Percentiles rank a stretch among this genome's conserved stretches.
phyloP scores from a whole-genome alignment of 73 alveolate species.

The Tetrahymena thermophila region DNA sequence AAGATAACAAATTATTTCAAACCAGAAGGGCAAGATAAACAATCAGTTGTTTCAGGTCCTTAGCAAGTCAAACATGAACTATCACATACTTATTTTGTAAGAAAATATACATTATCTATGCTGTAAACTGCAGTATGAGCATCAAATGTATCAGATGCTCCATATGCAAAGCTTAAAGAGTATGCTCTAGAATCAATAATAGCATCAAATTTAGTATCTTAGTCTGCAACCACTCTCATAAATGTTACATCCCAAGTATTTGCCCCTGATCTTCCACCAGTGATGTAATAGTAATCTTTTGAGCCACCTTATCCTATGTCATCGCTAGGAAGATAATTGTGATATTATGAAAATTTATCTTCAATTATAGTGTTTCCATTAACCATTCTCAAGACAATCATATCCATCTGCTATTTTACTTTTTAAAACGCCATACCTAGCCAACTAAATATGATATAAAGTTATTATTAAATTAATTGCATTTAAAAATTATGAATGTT shows the following conservation, averaged over 20 bases:
- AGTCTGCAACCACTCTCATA: not conserved
- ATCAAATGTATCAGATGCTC: not conserved
- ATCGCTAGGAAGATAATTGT: not conserved
- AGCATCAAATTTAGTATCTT: not conserved
- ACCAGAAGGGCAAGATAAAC: not conserved
- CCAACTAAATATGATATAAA: not conserved
- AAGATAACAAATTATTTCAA: not conserved
- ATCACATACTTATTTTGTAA: not conserved
- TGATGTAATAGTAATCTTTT: not conserved
- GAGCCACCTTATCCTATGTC: not conserved
- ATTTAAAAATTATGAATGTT: not conserved
- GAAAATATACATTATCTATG: not conserved
- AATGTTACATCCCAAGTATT: not conserved
- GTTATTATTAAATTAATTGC: not conserved
- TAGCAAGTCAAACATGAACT: not conserved
- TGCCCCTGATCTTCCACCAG: not conserved
- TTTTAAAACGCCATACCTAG: not conserved
- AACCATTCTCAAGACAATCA: not conserved
- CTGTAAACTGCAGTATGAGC: not conserved
- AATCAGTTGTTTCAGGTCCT: not conserved
- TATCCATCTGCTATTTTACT: not conserved
- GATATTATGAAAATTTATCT: not conserved
- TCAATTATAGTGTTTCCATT: not conserved
- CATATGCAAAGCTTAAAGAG: not conserved
- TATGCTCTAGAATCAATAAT: not conserved